A percentile compares a stretch with the other conserved stretches of the same genome.
Evolutionary conservation across 129 eudicot species (phyloP).

Genomic region (Lactuca sativa): DNA sequence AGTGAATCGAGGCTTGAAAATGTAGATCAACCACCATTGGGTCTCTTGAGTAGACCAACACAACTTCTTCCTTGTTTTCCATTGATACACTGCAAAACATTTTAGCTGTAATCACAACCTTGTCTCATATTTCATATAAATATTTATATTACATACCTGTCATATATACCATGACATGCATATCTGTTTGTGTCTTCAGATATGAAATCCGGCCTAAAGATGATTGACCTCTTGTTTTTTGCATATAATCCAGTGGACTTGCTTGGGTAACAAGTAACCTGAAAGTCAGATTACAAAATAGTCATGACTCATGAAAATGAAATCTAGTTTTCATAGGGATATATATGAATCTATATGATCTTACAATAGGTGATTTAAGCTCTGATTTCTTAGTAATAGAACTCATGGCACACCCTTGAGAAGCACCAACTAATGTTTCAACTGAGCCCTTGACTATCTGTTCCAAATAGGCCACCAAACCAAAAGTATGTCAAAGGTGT

Average conservation of each 20-base stretch:
- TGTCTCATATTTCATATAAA: background rate
- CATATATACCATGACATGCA: constrained; percentile 41
- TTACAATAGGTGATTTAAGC: constrained; percentile 46
- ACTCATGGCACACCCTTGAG: constrained; percentile 45
- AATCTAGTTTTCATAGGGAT: background rate
- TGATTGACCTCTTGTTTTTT: constrained; percentile 41
- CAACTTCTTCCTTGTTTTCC: constrained; percentile 45
- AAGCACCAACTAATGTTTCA: constrained; percentile 47
- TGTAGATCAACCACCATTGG: constrained; percentile 33
- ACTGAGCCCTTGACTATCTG: constrained; percentile 57
- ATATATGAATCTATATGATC: constrained; percentile 1
- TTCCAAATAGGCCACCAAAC: constrained; percentile 12
- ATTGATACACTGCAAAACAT: constrained; percentile 30
- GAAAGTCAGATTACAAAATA: constrained; percentile 16
- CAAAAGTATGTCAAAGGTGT: background rate
- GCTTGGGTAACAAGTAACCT: constrained; percentile 54
- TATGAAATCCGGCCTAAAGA: constrained; percentile 47
- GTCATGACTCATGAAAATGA: background rate
- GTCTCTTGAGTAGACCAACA: constrained; percentile 48
- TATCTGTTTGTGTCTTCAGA: constrained; percentile 29
- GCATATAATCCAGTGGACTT: constrained; percentile 44
- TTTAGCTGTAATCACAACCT: constrained; percentile 9
- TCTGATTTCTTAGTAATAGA: constrained; percentile 40
- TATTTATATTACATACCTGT: constrained; percentile 29
- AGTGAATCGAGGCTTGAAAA: constrained; percentile 36